Conservation (phyloP, 305 asterid genomes). For the Rubia peregrina region DNA sequence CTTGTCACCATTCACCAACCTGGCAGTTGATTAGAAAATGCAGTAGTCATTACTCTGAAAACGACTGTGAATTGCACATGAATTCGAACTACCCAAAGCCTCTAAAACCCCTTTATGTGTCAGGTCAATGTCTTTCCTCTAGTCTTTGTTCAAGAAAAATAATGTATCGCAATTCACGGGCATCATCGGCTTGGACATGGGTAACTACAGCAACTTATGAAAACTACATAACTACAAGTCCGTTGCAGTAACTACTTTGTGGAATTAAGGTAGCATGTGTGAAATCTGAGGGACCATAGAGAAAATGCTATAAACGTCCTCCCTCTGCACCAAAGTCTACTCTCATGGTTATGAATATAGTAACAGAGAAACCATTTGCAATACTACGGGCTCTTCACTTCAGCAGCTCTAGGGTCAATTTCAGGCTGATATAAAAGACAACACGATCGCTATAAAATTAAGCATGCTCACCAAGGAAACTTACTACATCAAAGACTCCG, state of each 20-base stretch:
- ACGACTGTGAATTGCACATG: neutral
- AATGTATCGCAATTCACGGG: too few relatives aligned
- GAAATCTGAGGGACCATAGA: slow-evolving; percentile 9
- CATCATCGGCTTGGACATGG: too few relatives aligned
- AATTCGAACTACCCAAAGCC: too few relatives aligned
- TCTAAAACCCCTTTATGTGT: neutral
- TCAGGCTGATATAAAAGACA: neutral
- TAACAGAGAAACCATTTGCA: neutral
- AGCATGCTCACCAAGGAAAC: neutral
- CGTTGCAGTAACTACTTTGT: neutral
- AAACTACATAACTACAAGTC: slow-evolving; percentile 10
- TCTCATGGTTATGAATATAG: neutral
- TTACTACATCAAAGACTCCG: neutral
- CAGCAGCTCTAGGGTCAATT: neutral
- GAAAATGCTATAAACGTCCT: neutral
- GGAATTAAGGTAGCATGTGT: neutral
- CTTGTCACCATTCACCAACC: neutral
- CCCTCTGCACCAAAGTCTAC: too few relatives aligned
- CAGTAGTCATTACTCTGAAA: slow-evolving; percentile 3
- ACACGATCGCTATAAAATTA: neutral
- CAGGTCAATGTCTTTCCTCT: neutral
- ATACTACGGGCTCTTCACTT: neutral
- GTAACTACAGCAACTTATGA: slow-evolving; percentile 12
- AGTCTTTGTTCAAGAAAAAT: neutral
- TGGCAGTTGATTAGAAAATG: slow-evolving; percentile 6